Base-by-base conservation (phyloP, 2,329 filamentous ascomycete genomes). In the Penicillium sp. region DNA sequence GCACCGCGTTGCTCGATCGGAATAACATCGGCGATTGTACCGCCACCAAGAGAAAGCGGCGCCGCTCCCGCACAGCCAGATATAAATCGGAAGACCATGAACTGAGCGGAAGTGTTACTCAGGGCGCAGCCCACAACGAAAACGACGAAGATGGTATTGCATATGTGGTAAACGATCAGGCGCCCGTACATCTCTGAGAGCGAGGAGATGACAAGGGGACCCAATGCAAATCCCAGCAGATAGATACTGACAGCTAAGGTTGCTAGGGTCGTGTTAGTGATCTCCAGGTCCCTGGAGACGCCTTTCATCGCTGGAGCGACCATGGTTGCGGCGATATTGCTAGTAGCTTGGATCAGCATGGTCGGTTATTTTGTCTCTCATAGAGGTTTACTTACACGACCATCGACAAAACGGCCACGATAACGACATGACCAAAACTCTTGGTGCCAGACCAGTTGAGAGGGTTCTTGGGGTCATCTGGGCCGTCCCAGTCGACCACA, bases 191-290 rank as follows among this genome's bases (percentile, higher is more conserved):
- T 28, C 47, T 69, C 67, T 45, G 58, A 62, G 26, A 69, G 53
- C 10, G 66, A 57, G 2, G 25, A 56, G 28, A 37, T 57, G n/a
- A 51, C 38, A 19, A 55, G 43, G 9, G 50, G 54, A 4, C 49
- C 50, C 19, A 84, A 68, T 25, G 73, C 72, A 43, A 76, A 84
- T 19, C 87, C 87, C 0, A 89, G 74, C 0, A 89, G 76, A 64
- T 87, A 87, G 26, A 89, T 78, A 1, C 83, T 84, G 50, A 86
- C 76, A 63, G 83, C 70, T 62, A 85, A 76, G 0, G 78, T 78
- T 10, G 73, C 74, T 3, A 84, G 62, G 47, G 78, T 69, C 6
- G 74, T 63, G 57, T 72, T 77, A 8, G 72, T 75, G 2, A 76
- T 77, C 36, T 76, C 36, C 52, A 87, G 84, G 3, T 84, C 80